phyloP scores from a whole-genome alignment of 768 basidiomycete genomes.

The Amylocystis lapponica region DNA sequence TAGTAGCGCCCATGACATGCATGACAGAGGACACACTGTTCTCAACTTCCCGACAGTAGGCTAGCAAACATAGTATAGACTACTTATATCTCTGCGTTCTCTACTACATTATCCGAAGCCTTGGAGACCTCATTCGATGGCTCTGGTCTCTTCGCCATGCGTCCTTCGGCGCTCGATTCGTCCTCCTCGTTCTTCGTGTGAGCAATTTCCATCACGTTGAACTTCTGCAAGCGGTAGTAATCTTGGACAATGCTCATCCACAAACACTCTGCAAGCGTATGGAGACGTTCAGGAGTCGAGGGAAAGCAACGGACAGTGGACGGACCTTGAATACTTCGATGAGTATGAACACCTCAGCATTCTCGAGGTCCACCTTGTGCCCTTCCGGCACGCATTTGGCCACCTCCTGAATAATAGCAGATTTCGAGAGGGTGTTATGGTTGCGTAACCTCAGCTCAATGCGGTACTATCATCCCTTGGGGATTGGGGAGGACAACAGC shows the following conservation, averaged over 20 bases:
- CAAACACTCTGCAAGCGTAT: conserved; percentile 60
- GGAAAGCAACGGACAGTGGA: not conserved
- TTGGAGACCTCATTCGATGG: not conserved
- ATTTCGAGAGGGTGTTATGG: conserved; percentile 62
- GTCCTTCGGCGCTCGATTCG: not conserved
- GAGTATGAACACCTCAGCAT: conserved; percentile 69
- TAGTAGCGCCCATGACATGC: too few species aligned
- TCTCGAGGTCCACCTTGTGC: conserved; percentile 60
- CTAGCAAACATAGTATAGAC: too few species aligned
- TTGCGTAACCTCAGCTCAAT: conserved; percentile 73
- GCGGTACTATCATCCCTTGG: conserved; percentile 55
- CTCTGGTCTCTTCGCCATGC: not conserved
- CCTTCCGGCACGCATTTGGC: conserved; percentile 65
- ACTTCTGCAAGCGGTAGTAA: conserved; percentile 68
- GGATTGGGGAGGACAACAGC: not conserved
- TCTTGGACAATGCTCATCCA: conserved; percentile 65
- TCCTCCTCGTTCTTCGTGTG: conserved; percentile 31
- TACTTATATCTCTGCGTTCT: not conserved
- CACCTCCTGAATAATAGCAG: conserved; percentile 56
- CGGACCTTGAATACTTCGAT: conserved; percentile 80
- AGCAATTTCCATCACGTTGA: conserved; percentile 74
- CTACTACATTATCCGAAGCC: not conserved
- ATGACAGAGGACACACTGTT: too few species aligned
- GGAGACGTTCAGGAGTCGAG: too few species aligned
- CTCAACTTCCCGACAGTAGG: too few species aligned